These are phyloP conservation scores for Bretziella fagacearum DNA, from an alignment of 2,329 filamentous ascomycete species.

Conservation along the genomic window DNA sequence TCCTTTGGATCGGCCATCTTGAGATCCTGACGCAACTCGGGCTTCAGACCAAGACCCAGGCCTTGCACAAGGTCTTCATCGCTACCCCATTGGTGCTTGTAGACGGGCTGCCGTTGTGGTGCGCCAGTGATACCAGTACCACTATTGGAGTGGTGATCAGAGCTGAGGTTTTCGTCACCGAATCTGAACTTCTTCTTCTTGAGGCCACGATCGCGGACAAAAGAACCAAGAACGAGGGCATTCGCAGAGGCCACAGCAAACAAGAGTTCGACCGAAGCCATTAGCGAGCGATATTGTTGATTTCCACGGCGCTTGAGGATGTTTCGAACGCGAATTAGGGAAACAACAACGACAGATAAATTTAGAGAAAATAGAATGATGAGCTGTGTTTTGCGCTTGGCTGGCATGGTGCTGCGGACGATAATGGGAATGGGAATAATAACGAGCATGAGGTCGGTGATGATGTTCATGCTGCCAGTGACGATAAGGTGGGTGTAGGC, in stretches of 20 bases:
- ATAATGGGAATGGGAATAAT: slow-evolving; percentile 84
- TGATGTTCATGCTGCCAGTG: slow-evolving; percentile 74
- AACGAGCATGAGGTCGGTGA: slow-evolving; percentile 77
- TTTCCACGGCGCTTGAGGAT: slow-evolving; percentile 54
- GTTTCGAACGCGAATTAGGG: slow-evolving; percentile 62
- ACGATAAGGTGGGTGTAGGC: slow-evolving; percentile 76
- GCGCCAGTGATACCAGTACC: slow-evolving; percentile 22
- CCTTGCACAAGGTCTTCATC: slow-evolving; percentile 79
- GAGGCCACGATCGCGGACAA: slow-evolving; percentile 73
- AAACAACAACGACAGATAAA: slow-evolving; percentile 62
- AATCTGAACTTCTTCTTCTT: slow-evolving; percentile 74
- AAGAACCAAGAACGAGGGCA: slow-evolving; percentile 76
- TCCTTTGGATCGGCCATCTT: slow-evolving; percentile 10
- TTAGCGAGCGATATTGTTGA: slow-evolving; percentile 75
- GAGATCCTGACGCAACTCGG: slow-evolving; percentile 27
- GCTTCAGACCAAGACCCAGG: slow-evolving; percentile 51
- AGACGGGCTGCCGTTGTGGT: slow-evolving; percentile 25
- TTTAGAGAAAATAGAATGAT: slow-evolving; percentile 70
- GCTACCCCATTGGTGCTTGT: slow-evolving; percentile 55
- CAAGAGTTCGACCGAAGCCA: slow-evolving; percentile 79
- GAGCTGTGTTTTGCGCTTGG: slow-evolving; percentile 65
- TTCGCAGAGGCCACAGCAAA: slow-evolving; percentile 81
- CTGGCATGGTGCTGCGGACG: slow-evolving; percentile 54
- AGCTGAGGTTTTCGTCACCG: slow-evolving; percentile 15
- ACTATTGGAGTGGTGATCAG: slow-evolving; percentile 7